Evolutionary conservation across 1,284 basidiomycete species (phyloP).

Genomic region (Mycosarcoma mackinlayi): DNA sequence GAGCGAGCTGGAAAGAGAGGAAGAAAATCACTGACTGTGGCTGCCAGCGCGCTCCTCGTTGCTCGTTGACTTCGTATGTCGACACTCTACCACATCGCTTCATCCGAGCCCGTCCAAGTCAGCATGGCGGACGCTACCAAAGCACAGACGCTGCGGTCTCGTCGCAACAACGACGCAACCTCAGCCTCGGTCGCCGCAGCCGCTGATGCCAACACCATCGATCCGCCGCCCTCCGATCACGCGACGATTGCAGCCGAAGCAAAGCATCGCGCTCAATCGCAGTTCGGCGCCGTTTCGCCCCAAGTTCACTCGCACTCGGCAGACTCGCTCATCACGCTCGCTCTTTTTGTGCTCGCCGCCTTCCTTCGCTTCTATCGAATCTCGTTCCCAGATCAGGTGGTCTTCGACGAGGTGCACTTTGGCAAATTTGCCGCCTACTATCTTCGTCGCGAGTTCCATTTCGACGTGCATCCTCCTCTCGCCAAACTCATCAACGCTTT

Average conservation of each 20-base stretch:
- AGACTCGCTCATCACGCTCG: constrained; percentile 29
- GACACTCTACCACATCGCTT: not conserved
- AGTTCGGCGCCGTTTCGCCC: constrained; percentile 7
- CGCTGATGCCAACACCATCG: not conserved
- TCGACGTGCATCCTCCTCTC: constrained; percentile 95
- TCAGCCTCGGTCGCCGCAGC: not conserved
- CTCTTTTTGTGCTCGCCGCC: constrained; percentile 50
- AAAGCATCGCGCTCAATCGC: constrained; percentile 17
- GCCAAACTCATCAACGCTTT: constrained; percentile 73
- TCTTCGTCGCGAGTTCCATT: constrained; percentile 78
- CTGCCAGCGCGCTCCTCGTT: not conserved
- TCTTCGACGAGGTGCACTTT: constrained; percentile 68
- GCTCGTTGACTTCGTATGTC: not conserved
- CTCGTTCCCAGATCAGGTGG: constrained; percentile 60
- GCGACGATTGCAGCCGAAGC: constrained; percentile 3
- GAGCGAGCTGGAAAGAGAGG: constrained; percentile 5
- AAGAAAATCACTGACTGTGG: too few relatives aligned
- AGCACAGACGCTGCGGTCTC: constrained; percentile 34
- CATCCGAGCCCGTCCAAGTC: not conserved
- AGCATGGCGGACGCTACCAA: constrained; percentile 30
- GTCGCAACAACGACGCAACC: constrained; percentile 15
- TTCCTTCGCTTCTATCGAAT: constrained; percentile 53
- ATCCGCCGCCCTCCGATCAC: constrained; percentile 1
- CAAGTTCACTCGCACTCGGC: constrained; percentile 27
- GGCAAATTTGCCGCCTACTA: constrained; percentile 68